Percentiles rank a stretch among this genome's conserved stretches.
Evolutionary conservation across 2,329 filamentous ascomycete species (phyloP).

Genomic region (Atkinsonella texensis): DNA sequence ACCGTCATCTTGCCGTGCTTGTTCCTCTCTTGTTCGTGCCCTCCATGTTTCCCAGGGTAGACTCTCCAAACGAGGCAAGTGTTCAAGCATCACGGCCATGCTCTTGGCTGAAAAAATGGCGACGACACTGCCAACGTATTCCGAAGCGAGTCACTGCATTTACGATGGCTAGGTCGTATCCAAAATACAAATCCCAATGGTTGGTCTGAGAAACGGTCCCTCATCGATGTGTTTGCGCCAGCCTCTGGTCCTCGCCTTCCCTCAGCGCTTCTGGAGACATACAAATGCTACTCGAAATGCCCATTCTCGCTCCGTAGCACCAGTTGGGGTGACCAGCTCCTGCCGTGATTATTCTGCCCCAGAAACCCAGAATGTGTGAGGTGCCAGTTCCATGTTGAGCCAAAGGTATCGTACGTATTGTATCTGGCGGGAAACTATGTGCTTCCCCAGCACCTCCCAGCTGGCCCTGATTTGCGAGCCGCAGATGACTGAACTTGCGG

Average conservation of each 20-base stretch:
- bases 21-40: background rate
- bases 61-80: background rate
- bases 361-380: background rate
- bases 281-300: background rate
- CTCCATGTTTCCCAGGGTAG: background rate
- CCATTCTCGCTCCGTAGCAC: background rate
- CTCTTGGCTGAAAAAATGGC: background rate
- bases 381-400: background rate
- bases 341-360: background rate
- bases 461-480: background rate
- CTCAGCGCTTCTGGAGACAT: background rate
- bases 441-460: background rate
- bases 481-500: background rate
- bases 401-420: background rate
- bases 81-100: background rate
- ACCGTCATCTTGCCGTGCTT: background rate
- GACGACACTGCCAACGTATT: background rate
- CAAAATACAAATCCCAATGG: background rate
- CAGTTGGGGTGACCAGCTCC: background rate
- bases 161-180: background rate
- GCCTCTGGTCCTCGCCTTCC: background rate
- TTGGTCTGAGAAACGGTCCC: background rate
- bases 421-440: background rate
- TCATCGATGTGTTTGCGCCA: background rate
- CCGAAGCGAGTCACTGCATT: background rate